Base-by-base conservation (phyloP, 306 rosid genomes). In the Spatholobus suberectus region DNA sequence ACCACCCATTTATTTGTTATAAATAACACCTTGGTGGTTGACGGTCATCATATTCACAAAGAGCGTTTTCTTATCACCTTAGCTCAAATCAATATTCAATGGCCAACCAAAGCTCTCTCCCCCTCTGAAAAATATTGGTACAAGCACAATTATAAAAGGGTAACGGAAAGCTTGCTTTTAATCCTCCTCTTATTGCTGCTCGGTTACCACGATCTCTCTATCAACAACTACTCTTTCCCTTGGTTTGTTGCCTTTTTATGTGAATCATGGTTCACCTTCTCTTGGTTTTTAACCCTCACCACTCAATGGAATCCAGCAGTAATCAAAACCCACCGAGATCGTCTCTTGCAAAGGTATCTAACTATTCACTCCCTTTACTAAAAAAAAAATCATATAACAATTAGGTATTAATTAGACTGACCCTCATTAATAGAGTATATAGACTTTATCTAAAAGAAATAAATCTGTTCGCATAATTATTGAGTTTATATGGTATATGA, bases 191-290 rank as follows among this genome's bases (percentile, higher is more conserved):
- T 87, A 8, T 81, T 49, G 59, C 65, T 94, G 11, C 85, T 90
- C 5, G 37, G 4, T 43, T 86, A 89, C 37, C 92, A 95, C 7
- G 1, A 88, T 4, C 77, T 74, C 47, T 67, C 72, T 17, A 2
- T 89, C 27, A 21, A 18, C 32, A 47, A 61, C 85, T 78, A 87
- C 69, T 86, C 89, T 55, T 65, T 80, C 80, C 80, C 89, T 66
- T 90, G 91, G 88, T 82, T 90, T 51, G 82, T 79, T 17, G 94
- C 96, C 37, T 79, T 91, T 12, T 14, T 79, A 0, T 93, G 90
- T 21, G 94, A 91, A 75, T 62, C 65, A 7, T 90, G 89, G 88
- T 94, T 91, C 86, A 52, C 92, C 63, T 1, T 90, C 51, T 17
- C 54, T 6, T 85, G 89, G 88, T 0, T 88, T 54, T 86, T 89